Conservation (phyloP, 176 grass and related monocot species). For the Raddia guianensis region DNA sequence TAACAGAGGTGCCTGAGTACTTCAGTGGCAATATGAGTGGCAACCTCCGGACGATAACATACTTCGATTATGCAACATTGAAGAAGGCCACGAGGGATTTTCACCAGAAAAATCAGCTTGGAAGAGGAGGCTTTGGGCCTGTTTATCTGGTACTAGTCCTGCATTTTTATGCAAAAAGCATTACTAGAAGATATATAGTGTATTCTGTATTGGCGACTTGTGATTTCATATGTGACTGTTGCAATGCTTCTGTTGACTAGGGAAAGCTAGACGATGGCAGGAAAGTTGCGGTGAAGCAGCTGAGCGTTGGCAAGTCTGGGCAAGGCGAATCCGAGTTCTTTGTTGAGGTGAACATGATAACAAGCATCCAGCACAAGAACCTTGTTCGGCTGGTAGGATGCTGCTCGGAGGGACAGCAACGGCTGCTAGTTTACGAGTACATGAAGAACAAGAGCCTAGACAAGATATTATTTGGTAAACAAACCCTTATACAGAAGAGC, state of each 20-base stretch:
- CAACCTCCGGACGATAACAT: constrained; percentile 63
- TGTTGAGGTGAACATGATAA: constrained; percentile 72
- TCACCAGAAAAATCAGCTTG: constrained; percentile 59
- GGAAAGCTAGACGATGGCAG: constrained; percentile 55
- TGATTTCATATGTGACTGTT: neutral
- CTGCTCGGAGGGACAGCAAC: constrained; percentile 59
- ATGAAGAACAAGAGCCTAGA: constrained; percentile 74
- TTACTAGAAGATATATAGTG: too few species aligned
- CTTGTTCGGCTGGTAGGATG: constrained; percentile 71
- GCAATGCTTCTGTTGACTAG: constrained; percentile 22
- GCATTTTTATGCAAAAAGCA: too few species aligned
- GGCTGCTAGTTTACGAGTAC: constrained; percentile 68
- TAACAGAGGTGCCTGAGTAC: constrained; percentile 49
- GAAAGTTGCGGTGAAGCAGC: constrained; percentile 73
- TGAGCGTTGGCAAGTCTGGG: constrained; percentile 58
- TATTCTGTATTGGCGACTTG: neutral
- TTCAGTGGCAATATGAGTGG: constrained; percentile 68
- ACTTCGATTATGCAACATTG: constrained; percentile 57
- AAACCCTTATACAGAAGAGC: neutral
- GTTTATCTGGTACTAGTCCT: constrained; percentile 50
- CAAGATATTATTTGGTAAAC: constrained; percentile 55
- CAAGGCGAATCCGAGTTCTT: constrained; percentile 80
- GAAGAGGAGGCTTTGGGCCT: constrained; percentile 57
- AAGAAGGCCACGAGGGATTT: constrained; percentile 66
- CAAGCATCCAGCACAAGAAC: constrained; percentile 78